Evolutionary conservation across 2,329 filamentous ascomycete genomes (phyloP).

Genomic region (Colletotrichum karsti): DNA sequence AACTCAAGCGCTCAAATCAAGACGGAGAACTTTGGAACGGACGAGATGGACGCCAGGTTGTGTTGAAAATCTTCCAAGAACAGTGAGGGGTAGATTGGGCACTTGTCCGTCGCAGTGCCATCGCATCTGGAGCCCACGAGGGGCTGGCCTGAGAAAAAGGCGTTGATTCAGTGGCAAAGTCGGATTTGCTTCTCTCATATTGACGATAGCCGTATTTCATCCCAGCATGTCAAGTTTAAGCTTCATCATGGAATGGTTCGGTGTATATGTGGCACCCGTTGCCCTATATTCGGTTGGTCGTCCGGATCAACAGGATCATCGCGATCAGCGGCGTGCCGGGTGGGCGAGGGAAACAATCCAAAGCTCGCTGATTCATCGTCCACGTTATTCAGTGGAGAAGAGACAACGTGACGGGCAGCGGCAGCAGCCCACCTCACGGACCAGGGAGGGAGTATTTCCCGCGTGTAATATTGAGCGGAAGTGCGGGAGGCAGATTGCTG

Average conservation of each 20-base stretch:
- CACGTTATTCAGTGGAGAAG: constrained; percentile 23
- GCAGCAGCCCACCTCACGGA: background rate
- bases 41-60: background rate
- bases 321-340: constrained; percentile 1
- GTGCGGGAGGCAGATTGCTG: background rate
- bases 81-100: background rate
- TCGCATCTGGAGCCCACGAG: background rate
- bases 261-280: background rate
- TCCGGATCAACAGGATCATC: constrained; percentile 18
- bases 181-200: background rate
- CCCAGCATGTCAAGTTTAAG: background rate
- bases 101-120: background rate
- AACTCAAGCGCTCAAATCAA: constrained; percentile 6
- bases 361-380: background rate
- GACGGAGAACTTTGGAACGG: background rate
- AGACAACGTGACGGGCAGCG: constrained; percentile 2
- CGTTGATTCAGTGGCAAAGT: background rate
- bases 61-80: constrained; percentile 2
- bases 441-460: background rate
- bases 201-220: background rate
- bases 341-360: background rate
- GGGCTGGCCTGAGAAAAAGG: background rate
- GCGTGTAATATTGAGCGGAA: background rate
- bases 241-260: background rate
- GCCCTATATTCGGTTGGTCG: background rate